Base-by-base conservation (phyloP, 2,329 filamentous ascomycete species). In the Neocatenulostroma microsporum region DNA sequence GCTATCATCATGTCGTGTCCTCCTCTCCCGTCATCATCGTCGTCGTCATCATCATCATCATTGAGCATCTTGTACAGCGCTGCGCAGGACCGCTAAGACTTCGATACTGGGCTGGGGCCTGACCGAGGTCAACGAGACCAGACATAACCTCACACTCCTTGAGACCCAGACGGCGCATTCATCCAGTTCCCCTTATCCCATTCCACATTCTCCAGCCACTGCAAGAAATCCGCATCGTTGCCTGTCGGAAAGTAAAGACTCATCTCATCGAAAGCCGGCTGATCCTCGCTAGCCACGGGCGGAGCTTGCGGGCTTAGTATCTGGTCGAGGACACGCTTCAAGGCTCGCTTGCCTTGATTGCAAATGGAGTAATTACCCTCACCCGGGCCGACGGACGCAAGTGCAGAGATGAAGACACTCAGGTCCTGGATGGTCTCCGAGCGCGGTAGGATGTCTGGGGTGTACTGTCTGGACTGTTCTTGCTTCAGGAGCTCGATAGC, bases 391-490 rank as follows among this genome's bases (percentile, higher is more conserved):
- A 68, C 57, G 2, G 55, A 55, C 1, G 55, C 61, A 2, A 69
- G 50, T 19, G 60, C 62, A 2, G 62, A 60, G 11, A 64, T 61
- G 43, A 67, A 64, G n/a, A 68, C 64, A 18, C 60, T 62, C 2
- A 69, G 55, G 23, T 63, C 58, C 39, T 68, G 64, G 4, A 69
- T 66, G 0, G 61, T 65, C 18, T 67, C 63, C 0, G 63, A 65
- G 8, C 65, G 55, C 10, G 62, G 61, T 1, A 68, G 49, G 7
- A 62, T 39, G 18, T 56, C 50, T 2, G 52, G 49, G 39, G 46
- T 57, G 47, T 48, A 48, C 18, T 49, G 46, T 33, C 48, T 19
- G 21, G 58, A 44, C 34, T 61, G 59, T 28, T 65, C 61, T 48
- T 68, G 64, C 26, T 62, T 63, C 2, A 68, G 56, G 8, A 69